Evolutionary conservation across 2,329 filamentous ascomycete genomes (phyloP).

Genomic region (Exophiala aquamarina): DNA sequence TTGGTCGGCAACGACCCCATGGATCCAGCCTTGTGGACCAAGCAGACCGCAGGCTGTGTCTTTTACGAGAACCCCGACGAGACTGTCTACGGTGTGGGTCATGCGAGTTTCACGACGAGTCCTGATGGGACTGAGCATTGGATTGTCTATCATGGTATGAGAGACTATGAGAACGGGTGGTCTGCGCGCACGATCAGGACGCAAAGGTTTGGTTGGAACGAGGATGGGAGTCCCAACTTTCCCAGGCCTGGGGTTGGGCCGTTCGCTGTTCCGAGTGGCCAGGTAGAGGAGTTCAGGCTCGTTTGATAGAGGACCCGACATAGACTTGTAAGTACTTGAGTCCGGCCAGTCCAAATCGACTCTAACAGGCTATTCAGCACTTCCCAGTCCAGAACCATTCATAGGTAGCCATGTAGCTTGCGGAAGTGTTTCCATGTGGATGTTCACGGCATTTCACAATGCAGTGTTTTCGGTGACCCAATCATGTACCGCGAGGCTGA

Average conservation of each 20-base stretch:
- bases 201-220: slow-evolving; percentile 51
- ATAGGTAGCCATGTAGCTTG: too few species aligned
- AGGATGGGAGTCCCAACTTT: slow-evolving; percentile 48
- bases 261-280: slow-evolving; percentile 38
- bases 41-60: slow-evolving; percentile 47
- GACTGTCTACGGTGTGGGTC: slow-evolving; percentile 50
- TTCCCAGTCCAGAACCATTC: too few species aligned
- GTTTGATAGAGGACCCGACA: too few species aligned
- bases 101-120: slow-evolving; percentile 51
- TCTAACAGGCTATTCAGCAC: too few species aligned
- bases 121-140: slow-evolving; percentile 50
- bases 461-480: too few species aligned
- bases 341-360: too few species aligned
- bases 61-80: slow-evolving; percentile 51
- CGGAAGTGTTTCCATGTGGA: too few species aligned
- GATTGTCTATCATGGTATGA: slow-evolving; percentile 57
- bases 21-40: slow-evolving; percentile 49
- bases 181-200: slow-evolving; percentile 48
- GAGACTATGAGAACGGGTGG: slow-evolving; percentile 49
- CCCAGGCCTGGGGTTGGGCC: slow-evolving; percentile 52
- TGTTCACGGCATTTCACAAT: too few species aligned
- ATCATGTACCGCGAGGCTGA: too few species aligned
- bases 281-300: neutral
- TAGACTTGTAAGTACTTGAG: too few species aligned
- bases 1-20: slow-evolving; percentile 51